These are phyloP conservation scores for Colletotrichum siamense DNA, from an alignment of 2,329 filamentous ascomycete species.

Conservation along the genomic window DNA sequence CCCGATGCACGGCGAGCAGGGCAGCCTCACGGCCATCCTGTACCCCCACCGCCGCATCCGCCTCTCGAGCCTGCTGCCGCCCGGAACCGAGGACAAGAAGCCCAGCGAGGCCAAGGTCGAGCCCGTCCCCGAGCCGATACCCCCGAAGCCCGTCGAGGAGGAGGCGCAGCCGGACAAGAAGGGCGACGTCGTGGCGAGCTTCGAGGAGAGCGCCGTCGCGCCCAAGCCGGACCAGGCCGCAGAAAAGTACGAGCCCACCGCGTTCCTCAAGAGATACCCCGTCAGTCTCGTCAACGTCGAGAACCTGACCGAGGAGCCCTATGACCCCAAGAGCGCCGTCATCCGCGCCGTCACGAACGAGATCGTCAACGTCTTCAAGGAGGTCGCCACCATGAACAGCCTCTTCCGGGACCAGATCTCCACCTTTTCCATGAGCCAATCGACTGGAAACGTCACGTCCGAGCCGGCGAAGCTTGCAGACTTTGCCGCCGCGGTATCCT, in stretches of 20 bases:
- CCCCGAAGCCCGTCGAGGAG: slow-evolving; percentile 56
- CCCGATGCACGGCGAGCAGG: slow-evolving; percentile 85
- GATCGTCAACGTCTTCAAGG: slow-evolving; percentile 98
- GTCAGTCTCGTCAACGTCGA: slow-evolving; percentile 96
- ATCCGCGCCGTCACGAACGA: slow-evolving; percentile 94
- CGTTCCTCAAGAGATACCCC: slow-evolving; percentile 88
- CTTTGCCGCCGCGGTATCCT: slow-evolving; percentile 96
- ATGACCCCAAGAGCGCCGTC: slow-evolving; percentile 87
- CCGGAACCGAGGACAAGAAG: slow-evolving; percentile 57
- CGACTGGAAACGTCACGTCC: slow-evolving; percentile 90
- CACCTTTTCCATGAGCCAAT: slow-evolving; percentile 95
- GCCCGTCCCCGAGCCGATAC: slow-evolving; percentile 63
- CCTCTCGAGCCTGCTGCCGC: slow-evolving; percentile 82
- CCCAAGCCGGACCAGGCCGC: slow-evolving; percentile 55
- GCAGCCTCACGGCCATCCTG: slow-evolving; percentile 87
- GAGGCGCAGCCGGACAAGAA: slow-evolving; percentile 69
- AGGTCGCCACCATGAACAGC: slow-evolving; percentile 91
- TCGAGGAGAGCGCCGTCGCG: slow-evolving; percentile 81
- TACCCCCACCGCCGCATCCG: slow-evolving; percentile 96
- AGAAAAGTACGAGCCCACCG: slow-evolving; percentile 81
- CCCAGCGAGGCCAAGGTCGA: slow-evolving; percentile 57
- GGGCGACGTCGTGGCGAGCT: slow-evolving; percentile 95
- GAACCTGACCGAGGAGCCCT: slow-evolving; percentile 86
- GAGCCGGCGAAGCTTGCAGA: slow-evolving; percentile 96
- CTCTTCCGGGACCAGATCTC: slow-evolving; percentile 97